phyloP scores from a whole-genome alignment of 495 filamentous ascomycete species.

The Lasiosphaeria hispida region DNA sequence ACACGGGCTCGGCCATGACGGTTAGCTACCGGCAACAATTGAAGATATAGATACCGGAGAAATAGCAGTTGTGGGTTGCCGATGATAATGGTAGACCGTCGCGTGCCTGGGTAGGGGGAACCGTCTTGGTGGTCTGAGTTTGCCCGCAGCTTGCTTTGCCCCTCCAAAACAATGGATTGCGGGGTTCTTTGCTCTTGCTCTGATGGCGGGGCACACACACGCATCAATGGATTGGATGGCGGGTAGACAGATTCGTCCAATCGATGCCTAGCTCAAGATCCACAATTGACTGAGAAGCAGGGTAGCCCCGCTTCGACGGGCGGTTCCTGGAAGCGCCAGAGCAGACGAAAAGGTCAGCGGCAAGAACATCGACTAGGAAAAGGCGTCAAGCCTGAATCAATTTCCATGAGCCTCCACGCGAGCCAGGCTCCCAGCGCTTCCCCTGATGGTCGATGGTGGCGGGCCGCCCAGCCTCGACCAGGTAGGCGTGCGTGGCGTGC shows the following conservation, averaged over 20 bases:
- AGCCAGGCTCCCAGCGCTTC: too few relatives aligned
- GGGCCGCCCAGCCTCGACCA: too few relatives aligned
- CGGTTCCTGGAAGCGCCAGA: constrained; percentile 4
- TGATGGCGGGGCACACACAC: neutral
- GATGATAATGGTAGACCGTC: neutral
- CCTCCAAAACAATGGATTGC: constrained; percentile 3
- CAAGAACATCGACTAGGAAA: neutral
- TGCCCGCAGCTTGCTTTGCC: neutral
- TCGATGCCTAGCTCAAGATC: neutral
- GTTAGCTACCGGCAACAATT: neutral
- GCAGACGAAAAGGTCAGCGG: neutral
- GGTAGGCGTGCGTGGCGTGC: too few relatives aligned
- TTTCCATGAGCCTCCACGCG: too few relatives aligned
- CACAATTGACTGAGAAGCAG: neutral
- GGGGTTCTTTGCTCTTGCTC: constrained; percentile 2
- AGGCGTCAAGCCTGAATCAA: too few relatives aligned
- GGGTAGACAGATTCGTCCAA: neutral
- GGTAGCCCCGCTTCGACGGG: neutral
- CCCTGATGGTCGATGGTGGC: too few relatives aligned
- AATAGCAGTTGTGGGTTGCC: too few relatives aligned
- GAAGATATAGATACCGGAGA: neutral
- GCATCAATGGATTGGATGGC: neutral
- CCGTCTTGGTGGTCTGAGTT: neutral
- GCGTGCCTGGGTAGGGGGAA: neutral
- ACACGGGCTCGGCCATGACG: constrained; percentile 29